Base-by-base conservation (phyloP, 2,329 filamentous ascomycete genomes). In the Fusarium sp. region DNA sequence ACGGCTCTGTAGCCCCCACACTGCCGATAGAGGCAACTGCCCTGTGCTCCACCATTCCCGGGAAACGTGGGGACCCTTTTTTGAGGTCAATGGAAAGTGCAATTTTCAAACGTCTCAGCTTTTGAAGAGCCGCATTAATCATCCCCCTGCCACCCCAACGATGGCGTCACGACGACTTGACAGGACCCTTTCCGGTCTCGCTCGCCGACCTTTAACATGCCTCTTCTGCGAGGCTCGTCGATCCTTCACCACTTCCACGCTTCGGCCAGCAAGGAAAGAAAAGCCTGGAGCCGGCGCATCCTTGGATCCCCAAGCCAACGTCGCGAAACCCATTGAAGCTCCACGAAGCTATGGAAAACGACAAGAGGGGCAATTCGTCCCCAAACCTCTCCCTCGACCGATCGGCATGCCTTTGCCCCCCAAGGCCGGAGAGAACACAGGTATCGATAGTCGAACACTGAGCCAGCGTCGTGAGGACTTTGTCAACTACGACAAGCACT, bases 331-430 rank as follows among this genome's bases (percentile, higher is more conserved):
- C 37, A 86, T 85, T 70, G 79, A 87, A 62, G 88, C 87, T 7
- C 88, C 88, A 13, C 82, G 87, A 65, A 82, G 83, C 27, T 89
- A 88, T 69, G 88, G 88, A 72, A 85, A 84, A 75, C 82, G 82
- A 17, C 72, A 84, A 27, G 79, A 84, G 4, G 79, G 76, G 13
- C 76, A 82, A 30, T 91, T 90, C 73, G 86, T 82, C 11, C 88
- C 88, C 7, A 85, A 83, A 71, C 85, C 84, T 19, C 80, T 92
- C 41, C 80, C 83, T 39, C 88, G 93, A 37, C 95, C 96, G 15
- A 95, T 99, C 70, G 96, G 96, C 65, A 88, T 97, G 79, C 83
- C 85, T 13, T 80, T 87, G 37, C 91, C 94, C 3, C 96, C 96
- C 0, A 81, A 84, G 59, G 81, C 87, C 14, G 93, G 93, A 62